phyloP scores from a whole-genome alignment of 208 protist genomes.

The Kentomonas sorsogonicus region DNA sequence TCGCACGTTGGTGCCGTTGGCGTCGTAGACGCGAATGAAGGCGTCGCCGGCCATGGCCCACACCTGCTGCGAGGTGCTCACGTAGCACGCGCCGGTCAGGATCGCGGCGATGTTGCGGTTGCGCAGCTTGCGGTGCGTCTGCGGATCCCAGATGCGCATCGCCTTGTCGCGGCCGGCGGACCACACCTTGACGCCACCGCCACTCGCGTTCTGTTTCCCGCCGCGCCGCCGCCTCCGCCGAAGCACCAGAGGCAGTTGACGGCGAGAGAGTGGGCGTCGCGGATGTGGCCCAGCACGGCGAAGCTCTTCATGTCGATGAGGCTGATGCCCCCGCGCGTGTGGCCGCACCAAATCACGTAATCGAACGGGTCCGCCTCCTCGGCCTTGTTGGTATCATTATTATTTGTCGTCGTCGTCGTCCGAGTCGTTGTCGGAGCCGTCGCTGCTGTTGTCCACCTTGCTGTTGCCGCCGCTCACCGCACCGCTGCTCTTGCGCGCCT shows the following conservation, averaged over 20 bases:
- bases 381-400: slow-evolving; percentile 3
- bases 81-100: slow-evolving; percentile 59
- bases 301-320: slow-evolving; percentile 61
- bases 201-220: too few relatives aligned
- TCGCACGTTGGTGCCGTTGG: slow-evolving; percentile 58
- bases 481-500: background rate
- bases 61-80: slow-evolving; percentile 43
- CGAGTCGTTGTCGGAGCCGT: slow-evolving; percentile 13
- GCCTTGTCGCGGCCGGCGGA: slow-evolving; percentile 80
- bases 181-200: slow-evolving; percentile 81
- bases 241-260: slow-evolving; percentile 72
- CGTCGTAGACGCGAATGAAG: slow-evolving; percentile 78
- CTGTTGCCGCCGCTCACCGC: background rate
- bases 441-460: background rate
- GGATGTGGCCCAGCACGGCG: slow-evolving; percentile 43
- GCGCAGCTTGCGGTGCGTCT: slow-evolving; percentile 61
- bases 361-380: slow-evolving; percentile 18
- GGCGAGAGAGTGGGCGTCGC: slow-evolving; percentile 63
- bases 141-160: slow-evolving; percentile 80
- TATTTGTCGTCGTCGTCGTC: slow-evolving; percentile 3
- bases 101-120: slow-evolving; percentile 83
- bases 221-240: too few relatives aligned
- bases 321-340: slow-evolving; percentile 58
- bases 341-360: slow-evolving; percentile 73
- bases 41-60: slow-evolving; percentile 77